Conservation (phyloP, 2,329 filamentous ascomycete species). For the Sclerotinia glacialis region DNA sequence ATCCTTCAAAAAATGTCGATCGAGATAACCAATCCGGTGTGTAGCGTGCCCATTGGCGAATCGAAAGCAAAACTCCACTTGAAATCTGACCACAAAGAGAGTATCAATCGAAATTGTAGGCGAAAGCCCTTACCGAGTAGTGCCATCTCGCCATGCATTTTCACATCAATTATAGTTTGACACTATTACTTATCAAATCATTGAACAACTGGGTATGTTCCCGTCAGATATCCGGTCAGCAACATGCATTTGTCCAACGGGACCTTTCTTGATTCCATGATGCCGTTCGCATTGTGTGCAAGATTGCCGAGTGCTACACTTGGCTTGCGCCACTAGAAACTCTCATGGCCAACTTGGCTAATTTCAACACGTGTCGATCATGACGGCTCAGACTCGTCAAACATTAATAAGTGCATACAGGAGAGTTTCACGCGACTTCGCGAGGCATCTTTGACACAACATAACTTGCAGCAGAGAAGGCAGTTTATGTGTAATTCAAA, state of each 20-base stretch:
- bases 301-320: slow-evolving; percentile 2
- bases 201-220: neutral
- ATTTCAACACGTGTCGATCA: neutral
- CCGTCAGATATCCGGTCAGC: neutral
- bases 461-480: neutral
- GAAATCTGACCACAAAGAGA: neutral
- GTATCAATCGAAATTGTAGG: neutral
- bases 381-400: neutral
- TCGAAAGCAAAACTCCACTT: neutral
- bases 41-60: neutral
- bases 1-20: neutral
- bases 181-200: neutral
- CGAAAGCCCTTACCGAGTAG: neutral
- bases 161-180: neutral
- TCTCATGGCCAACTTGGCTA: neutral
- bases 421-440: neutral
- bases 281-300: neutral
- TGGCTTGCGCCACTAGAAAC: neutral
- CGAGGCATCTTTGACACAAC: neutral
- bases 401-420: neutral
- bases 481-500: neutral
- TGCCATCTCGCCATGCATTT: neutral
- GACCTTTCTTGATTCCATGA: neutral
- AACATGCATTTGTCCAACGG: neutral
- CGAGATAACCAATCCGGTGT: neutral